phyloP scores from a whole-genome alignment of 2,329 filamentous ascomycete species.

The Venturiaceae sp. region DNA sequence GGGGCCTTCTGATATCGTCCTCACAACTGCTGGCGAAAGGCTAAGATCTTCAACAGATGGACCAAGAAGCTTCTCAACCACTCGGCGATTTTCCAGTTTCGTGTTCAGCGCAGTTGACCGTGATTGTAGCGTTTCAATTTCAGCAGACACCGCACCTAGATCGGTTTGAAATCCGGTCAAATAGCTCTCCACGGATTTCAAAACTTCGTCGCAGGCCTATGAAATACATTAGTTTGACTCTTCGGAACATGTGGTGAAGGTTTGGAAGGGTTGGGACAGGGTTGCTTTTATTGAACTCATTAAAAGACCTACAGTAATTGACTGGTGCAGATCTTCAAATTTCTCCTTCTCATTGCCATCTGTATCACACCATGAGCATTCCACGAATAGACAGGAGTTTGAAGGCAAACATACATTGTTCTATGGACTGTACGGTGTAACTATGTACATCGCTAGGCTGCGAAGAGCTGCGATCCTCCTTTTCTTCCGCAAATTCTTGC shows the following conservation, averaged over 20 bases:
- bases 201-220: slow-evolving; percentile 76
- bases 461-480: slow-evolving; percentile 17
- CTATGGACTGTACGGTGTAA: slow-evolving; percentile 51
- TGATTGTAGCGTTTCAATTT: slow-evolving; percentile 88
- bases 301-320: slow-evolving; percentile 51
- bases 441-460: slow-evolving; percentile 30
- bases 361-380: slow-evolving; percentile 15
- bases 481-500: slow-evolving; percentile 51
- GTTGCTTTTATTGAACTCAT: no score
- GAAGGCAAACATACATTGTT: slow-evolving; percentile 56
- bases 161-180: slow-evolving; percentile 89
- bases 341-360: slow-evolving; percentile 74
- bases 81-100: slow-evolving; percentile 77
- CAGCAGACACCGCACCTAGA: slow-evolving; percentile 80
- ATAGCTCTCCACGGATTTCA: slow-evolving; percentile 88
- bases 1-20: slow-evolving; percentile 75
- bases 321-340: slow-evolving; percentile 83
- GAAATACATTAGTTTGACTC: no score
- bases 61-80: slow-evolving; percentile 78
- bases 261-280: background rate
- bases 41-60: slow-evolving; percentile 88
- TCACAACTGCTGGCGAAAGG: slow-evolving; percentile 73
- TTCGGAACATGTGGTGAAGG: no score
- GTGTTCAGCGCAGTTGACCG: slow-evolving; percentile 76
- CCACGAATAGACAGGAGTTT: slow-evolving; percentile 9